These are phyloP conservation scores for Phaeotremella fagi DNA, from an alignment of 768 basidiomycete species.

Conservation along the genomic window DNA sequence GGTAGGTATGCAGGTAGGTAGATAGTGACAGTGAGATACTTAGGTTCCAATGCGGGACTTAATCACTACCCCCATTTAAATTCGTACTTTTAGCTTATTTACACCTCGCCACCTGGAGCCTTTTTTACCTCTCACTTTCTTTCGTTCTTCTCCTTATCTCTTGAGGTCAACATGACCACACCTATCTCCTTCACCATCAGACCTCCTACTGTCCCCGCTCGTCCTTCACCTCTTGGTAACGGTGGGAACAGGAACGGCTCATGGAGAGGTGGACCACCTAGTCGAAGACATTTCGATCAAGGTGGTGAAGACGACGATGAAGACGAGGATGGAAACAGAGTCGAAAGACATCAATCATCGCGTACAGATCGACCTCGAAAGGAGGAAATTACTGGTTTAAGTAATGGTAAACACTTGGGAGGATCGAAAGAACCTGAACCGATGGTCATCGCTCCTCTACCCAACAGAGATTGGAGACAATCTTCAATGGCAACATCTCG, in stretches of 20 bases:
- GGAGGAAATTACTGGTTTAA: slow-evolving; percentile 67
- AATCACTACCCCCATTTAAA: too few relatives aligned
- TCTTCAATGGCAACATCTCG: slow-evolving; percentile 45
- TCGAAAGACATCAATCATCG: slow-evolving; percentile 53
- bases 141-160: slow-evolving; percentile 1
- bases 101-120: slow-evolving; percentile 11
- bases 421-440: slow-evolving; percentile 57
- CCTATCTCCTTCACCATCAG: slow-evolving; percentile 78
- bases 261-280: slow-evolving; percentile 23
- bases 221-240: slow-evolving; percentile 44
- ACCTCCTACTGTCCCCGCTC: slow-evolving; percentile 57
- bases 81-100: neutral
- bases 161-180: slow-evolving; percentile 32
- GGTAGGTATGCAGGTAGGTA: too few relatives aligned
- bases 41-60: too few relatives aligned
- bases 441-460: slow-evolving; percentile 75
- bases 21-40: too few relatives aligned
- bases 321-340: slow-evolving; percentile 34
- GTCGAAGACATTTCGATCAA: slow-evolving; percentile 31
- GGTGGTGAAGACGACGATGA: slow-evolving; percentile 26
- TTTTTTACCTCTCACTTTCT: neutral
- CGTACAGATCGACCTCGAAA: slow-evolving; percentile 51
- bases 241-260: slow-evolving; percentile 13
- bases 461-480: slow-evolving; percentile 83
- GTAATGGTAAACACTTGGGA: slow-evolving; percentile 70